Percentiles rank a stretch among this genome's conserved stretches.
These are phyloP conservation scores for Triangularia setosa DNA, from an alignment of 2,329 filamentous ascomycete species.

Conservation along the genomic window DNA sequence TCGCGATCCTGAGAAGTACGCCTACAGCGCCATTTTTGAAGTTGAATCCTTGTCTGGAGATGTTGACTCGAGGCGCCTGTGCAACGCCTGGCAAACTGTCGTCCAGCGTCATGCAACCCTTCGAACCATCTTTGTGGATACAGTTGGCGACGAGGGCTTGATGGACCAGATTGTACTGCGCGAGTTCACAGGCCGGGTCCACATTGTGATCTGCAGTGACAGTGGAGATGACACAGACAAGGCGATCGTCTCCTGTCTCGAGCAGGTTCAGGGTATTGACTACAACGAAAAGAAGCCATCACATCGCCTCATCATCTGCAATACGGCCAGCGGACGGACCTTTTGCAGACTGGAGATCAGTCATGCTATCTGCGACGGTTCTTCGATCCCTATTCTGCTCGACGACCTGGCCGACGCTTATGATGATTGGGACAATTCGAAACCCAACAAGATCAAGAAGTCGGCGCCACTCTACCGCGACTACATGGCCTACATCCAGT, in stretches of 20 bases:
- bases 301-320: conserved; percentile 21
- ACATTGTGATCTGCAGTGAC: conserved; percentile 3
- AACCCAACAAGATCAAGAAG: background rate
- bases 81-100: conserved; percentile 27
- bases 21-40: conserved; percentile 23
- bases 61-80: conserved; percentile 16
- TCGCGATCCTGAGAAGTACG: conserved; percentile 25
- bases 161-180: conserved; percentile 34
- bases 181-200: conserved; percentile 5
- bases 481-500: conserved; percentile 22
- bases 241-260: background rate
- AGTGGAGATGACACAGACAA: conserved; percentile 7
- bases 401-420: conserved; percentile 30
- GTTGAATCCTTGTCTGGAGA: background rate
- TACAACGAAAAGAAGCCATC: conserved; percentile 21
- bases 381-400: conserved; percentile 40
- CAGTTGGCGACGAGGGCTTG: conserved; percentile 22
- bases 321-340: conserved; percentile 4
- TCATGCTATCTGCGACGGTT: conserved; percentile 49
- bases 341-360: conserved; percentile 36
- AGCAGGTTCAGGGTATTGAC: conserved; percentile 12
- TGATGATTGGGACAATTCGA: conserved; percentile 6
- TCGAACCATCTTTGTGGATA: conserved; percentile 33
- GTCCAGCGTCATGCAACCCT: conserved; percentile 30
- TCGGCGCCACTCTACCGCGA: conserved; percentile 20